Percentiles rank a stretch among this genome's conserved stretches.
phyloP scores from a whole-genome alignment of 768 basidiomycete genomes.

The Tylopilus sp. region DNA sequence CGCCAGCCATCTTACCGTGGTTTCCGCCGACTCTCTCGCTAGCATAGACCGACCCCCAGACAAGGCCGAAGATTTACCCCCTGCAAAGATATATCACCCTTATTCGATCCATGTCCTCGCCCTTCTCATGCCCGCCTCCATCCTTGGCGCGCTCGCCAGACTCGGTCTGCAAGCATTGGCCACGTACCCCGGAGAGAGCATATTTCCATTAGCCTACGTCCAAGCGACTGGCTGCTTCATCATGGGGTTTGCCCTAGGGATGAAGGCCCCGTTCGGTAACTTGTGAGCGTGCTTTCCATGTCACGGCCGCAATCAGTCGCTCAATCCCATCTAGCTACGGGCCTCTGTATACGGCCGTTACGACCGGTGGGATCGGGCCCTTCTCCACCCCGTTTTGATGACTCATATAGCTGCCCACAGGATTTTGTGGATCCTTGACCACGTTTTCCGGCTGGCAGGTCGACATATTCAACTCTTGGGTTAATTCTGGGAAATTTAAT shows the following conservation, averaged over 20 bases:
- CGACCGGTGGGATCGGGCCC: constrained; percentile 61
- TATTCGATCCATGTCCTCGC: constrained; percentile 62
- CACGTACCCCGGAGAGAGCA: constrained; percentile 66
- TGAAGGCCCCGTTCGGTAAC: constrained; percentile 68
- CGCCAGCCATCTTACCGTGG: constrained; percentile 32
- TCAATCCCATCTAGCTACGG: constrained; percentile 57
- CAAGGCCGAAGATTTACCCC: constrained; percentile 30
- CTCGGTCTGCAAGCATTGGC: constrained; percentile 74
- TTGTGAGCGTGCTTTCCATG: constrained; percentile 52
- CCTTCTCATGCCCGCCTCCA: constrained; percentile 75
- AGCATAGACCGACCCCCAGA: constrained; percentile 41
- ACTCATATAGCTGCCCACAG: constrained; percentile 33
- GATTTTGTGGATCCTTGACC: constrained; percentile 94
- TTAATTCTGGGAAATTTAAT: constrained; percentile 54
- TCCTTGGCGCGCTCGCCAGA: constrained; percentile 81
- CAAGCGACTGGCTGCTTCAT: constrained; percentile 88
- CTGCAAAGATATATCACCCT: constrained; percentile 43
- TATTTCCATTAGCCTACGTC: constrained; percentile 81
- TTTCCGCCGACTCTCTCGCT: constrained; percentile 37
- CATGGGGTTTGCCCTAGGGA: constrained; percentile 77
- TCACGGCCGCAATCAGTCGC: constrained; percentile 7
- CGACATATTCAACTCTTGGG: constrained; percentile 83
- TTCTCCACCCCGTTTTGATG: neutral
- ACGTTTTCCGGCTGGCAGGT: constrained; percentile 97
- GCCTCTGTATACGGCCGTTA: constrained; percentile 82